Evolutionary conservation across 139 green algal species (phyloP).

Genomic region (Chlorella sp.): DNA sequence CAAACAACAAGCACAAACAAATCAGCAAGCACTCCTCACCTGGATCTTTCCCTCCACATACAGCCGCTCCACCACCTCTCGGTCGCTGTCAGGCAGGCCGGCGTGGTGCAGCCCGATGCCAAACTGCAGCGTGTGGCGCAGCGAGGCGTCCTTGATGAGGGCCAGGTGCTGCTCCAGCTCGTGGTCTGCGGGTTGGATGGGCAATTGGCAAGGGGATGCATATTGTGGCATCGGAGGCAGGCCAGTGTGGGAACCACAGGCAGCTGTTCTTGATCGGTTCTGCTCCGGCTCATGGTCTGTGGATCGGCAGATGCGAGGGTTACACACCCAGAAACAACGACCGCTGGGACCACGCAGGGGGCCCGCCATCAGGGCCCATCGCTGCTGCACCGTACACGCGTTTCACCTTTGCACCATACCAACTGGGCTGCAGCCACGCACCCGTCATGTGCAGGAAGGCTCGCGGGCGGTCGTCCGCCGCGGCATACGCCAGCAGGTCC

Average conservation of each 20-base stretch:
- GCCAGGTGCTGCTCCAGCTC: conserved; percentile 58
- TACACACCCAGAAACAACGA: too few relatives aligned
- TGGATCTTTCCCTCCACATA: conserved; percentile 94
- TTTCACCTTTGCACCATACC: background rate
- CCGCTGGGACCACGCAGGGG: too few relatives aligned
- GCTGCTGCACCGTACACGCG: too few relatives aligned
- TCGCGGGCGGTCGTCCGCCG: conserved; percentile 86
- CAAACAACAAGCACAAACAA: too few relatives aligned
- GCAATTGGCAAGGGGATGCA: background rate
- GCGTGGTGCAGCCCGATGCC: conserved; percentile 98
- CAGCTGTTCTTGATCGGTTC: conserved; percentile 59
- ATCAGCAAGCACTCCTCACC: conserved; percentile 47
- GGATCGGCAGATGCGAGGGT: too few relatives aligned
- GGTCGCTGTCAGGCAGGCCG: conserved; percentile 87
- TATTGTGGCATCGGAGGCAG: background rate
- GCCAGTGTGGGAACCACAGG: too few relatives aligned
- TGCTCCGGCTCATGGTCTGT: conserved; percentile 42
- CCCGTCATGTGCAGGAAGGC: conserved; percentile 83
- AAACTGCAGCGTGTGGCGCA: conserved; percentile 92
- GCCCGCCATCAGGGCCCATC: too few relatives aligned
- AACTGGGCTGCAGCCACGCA: conserved; percentile 43
- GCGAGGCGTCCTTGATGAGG: conserved; percentile 61
- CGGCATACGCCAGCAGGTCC: conserved; percentile 95
- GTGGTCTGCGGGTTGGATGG: conserved; percentile 35
- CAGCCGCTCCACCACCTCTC: conserved; percentile 86